Evolutionary conservation across 1,284 basidiomycete genomes (phyloP).

Genomic region (Moesziomyces antarcticus): DNA sequence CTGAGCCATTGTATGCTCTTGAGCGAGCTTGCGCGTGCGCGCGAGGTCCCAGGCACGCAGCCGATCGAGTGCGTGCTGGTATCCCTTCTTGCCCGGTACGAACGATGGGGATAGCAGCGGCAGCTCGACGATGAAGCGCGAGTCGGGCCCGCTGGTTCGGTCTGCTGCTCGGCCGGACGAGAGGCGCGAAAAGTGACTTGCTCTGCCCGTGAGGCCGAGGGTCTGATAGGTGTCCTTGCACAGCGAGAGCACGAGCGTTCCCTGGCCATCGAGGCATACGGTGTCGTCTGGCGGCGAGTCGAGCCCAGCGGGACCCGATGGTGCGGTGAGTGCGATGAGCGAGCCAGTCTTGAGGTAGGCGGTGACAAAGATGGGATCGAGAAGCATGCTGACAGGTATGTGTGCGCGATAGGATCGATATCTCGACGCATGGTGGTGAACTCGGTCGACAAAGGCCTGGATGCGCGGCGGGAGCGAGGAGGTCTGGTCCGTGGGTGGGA

Average conservation of each 20-base stretch:
- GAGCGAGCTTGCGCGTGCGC: conserved; percentile 15
- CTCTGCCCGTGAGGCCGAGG: conserved; percentile 60
- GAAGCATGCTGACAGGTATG: conserved; percentile 55
- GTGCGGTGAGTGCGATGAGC: conserved; percentile 51
- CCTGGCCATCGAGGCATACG: conserved; percentile 61
- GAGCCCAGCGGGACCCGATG: conserved; percentile 16
- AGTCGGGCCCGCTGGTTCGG: conserved; percentile 51
- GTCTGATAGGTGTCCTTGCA: conserved; percentile 65
- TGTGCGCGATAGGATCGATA: conserved; percentile 43
- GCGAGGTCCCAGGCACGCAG: conserved; percentile 54
- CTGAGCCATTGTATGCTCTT: conserved; percentile 16
- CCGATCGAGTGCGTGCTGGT: conserved; percentile 51
- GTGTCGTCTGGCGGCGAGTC: conserved; percentile 49
- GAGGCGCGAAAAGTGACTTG: conserved; percentile 51
- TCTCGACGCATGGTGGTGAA: neutral
- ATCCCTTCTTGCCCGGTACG: conserved; percentile 61
- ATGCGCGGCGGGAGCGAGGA: conserved; percentile 8
- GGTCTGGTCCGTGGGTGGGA: neutral
- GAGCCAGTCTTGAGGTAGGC: conserved; percentile 55
- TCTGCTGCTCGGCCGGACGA: conserved; percentile 63
- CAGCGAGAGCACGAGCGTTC: conserved; percentile 60
- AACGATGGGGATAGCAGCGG: conserved; percentile 58
- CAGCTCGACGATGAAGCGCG: conserved; percentile 60
- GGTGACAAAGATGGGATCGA: conserved; percentile 59
- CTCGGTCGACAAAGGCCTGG: conserved; percentile 14